Conservation (phyloP, 371 early-diverging fungal species). For the Mortierella sp. region DNA sequence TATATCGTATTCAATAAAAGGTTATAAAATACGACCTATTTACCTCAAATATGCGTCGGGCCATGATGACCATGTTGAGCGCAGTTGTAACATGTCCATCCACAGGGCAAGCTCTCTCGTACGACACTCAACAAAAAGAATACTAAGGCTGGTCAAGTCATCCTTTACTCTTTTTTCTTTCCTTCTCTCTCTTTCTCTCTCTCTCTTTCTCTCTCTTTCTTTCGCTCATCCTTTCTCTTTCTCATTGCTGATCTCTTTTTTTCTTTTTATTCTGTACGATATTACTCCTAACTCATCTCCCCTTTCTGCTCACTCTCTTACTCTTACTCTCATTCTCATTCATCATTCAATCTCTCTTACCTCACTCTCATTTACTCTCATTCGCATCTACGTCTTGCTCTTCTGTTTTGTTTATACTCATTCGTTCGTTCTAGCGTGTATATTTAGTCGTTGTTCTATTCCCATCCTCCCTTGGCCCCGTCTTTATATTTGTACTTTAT, state of each 20-base stretch:
- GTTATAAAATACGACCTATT: too few relatives aligned
- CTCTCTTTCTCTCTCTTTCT: neutral
- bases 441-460: slow-evolving; percentile 7
- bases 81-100: neutral
- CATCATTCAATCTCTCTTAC: too few relatives aligned
- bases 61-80: neutral
- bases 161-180: neutral
- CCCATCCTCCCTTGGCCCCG: slow-evolving; percentile 1
- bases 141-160: neutral
- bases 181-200: neutral
- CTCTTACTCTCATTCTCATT: neutral
- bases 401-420: neutral
- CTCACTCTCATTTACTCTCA: too few relatives aligned
- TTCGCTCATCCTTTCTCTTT: neutral
- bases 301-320: neutral
- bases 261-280: neutral
- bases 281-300: neutral
- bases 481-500: neutral
- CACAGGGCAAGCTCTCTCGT: too few relatives aligned
- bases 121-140: neutral
- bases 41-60: too few relatives aligned
- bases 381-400: too few relatives aligned
- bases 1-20: too few relatives aligned
- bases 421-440: neutral
- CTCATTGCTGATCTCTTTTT: neutral